phyloP scores from a whole-genome alignment of 306 rosid species.

The Cucurbita maxima region DNA sequence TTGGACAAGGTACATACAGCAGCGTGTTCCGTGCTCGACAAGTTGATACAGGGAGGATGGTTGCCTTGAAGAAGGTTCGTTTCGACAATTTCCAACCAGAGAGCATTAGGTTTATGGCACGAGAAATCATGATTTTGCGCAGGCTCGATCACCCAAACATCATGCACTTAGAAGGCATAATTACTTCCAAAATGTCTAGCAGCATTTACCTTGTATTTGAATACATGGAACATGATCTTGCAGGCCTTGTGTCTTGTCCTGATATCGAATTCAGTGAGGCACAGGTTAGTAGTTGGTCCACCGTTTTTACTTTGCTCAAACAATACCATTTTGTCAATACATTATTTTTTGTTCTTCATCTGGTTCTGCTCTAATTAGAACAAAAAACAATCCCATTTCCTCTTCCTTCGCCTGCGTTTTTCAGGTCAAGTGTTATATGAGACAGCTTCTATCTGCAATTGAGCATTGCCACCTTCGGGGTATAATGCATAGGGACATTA shows the following conservation, averaged over 20 bases:
- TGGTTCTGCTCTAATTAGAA: not conserved
- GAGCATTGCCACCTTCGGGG: constrained; percentile 95
- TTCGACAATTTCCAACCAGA: constrained; percentile 83
- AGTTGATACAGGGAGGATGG: constrained; percentile 66
- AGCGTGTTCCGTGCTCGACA: constrained; percentile 86
- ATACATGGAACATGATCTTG: constrained; percentile 99
- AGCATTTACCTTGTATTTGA: constrained; percentile 94
- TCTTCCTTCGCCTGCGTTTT: not conserved
- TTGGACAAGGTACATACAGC: constrained; percentile 99
- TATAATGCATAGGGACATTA: constrained; percentile 84
- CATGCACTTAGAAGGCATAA: constrained; percentile 81
- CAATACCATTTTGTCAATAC: not conserved
- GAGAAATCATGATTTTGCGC: constrained; percentile 80
- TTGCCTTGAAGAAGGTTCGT: constrained; percentile 89
- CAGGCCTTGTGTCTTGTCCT: constrained; percentile 69
- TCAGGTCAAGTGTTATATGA: constrained; percentile 87
- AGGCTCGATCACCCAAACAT: constrained; percentile 93
- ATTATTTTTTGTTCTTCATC: not conserved
- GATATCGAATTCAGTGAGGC: constrained; percentile 49
- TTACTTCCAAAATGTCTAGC: constrained; percentile 55
- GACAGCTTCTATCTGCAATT: constrained; percentile 82
- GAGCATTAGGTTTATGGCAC: constrained; percentile 90
- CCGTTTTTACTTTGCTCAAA: not conserved
- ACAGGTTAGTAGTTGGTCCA: constrained; percentile 39
- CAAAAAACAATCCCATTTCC: not conserved